These are phyloP conservation scores for Penicillium paneum DNA, from an alignment of 2,329 filamentous ascomycete genomes.

Conservation along the genomic window DNA sequence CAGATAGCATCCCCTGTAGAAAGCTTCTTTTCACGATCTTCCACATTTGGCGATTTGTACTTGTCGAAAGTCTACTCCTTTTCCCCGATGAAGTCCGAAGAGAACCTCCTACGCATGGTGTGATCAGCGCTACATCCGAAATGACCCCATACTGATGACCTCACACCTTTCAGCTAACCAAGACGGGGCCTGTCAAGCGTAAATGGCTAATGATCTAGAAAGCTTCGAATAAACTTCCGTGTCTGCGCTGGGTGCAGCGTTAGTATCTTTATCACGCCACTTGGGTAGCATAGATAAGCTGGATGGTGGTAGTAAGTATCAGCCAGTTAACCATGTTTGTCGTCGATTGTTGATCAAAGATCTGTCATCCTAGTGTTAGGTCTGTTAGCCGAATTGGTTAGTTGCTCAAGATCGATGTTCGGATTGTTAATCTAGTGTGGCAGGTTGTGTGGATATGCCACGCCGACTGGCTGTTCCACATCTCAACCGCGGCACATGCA, in stretches of 20 bases:
- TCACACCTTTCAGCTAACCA: neutral
- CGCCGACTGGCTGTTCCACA: neutral
- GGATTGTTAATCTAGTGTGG: neutral
- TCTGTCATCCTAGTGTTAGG: neutral
- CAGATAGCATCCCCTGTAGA: neutral
- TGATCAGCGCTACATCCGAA: neutral
- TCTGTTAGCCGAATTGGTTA: neutral
- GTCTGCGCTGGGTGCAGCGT: neutral
- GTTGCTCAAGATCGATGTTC: neutral
- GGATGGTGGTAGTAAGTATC: neutral
- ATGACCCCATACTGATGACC: neutral
- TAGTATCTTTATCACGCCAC: neutral
- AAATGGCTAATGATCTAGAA: neutral
- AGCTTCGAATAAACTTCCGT: neutral
- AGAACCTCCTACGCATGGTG: neutral
- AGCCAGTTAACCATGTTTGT: neutral
- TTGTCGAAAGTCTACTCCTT: neutral
- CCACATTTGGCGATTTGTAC: neutral
- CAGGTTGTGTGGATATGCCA: neutral
- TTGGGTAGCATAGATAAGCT: neutral
- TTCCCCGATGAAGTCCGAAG: neutral
- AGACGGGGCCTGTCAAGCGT: neutral
- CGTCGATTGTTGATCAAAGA: neutral
- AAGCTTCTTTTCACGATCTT: neutral
- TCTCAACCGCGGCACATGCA: neutral